Percentiles rank a stretch among this genome's conserved stretches.
These are phyloP conservation scores for Bremia lactucae DNA, from an alignment of 352 stramenopile genomes.

Conservation along the genomic window DNA sequence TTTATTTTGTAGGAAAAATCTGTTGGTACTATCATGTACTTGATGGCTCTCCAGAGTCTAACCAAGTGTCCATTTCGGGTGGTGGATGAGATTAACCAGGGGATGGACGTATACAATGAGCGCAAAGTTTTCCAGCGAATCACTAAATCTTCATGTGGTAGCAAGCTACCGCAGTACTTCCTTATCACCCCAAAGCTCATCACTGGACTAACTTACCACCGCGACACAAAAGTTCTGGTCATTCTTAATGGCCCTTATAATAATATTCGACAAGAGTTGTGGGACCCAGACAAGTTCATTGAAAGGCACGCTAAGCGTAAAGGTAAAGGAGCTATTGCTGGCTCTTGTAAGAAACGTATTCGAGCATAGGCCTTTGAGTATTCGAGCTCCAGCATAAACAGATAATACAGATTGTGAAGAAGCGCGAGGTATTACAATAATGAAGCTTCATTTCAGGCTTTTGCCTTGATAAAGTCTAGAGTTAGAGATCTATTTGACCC, in stretches of 20 bases:
- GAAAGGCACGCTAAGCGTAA: conserved; percentile 30
- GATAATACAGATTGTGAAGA: conserved; percentile 5
- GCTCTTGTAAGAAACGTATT: conserved; percentile 20
- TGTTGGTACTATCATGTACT: conserved; percentile 86
- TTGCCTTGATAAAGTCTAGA: too few relatives aligned
- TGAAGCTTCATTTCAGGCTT: conserved; percentile 8
- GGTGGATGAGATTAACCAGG: conserved; percentile 86
- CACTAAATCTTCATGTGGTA: conserved; percentile 80
- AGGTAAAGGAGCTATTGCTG: neutral
- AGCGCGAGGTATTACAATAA: conserved; percentile 13
- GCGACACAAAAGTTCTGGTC: conserved; percentile 81
- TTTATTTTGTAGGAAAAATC: conserved; percentile 64
- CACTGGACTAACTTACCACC: conserved; percentile 72
- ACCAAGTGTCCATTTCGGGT: conserved; percentile 83
- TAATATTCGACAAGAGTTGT: conserved; percentile 63
- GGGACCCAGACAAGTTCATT: conserved; percentile 53
- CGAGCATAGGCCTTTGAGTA: conserved; percentile 22
- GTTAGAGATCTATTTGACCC: conserved; percentile 1
- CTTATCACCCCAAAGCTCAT: conserved; percentile 86
- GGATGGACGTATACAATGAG: conserved; percentile 87
- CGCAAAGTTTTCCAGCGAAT: conserved; percentile 85
- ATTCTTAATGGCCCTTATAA: conserved; percentile 84
- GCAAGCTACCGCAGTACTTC: conserved; percentile 82
- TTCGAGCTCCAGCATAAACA: too few relatives aligned
- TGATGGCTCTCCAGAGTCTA: conserved; percentile 83